Evolutionary conservation across 164 flowering plant species (phyloP), one percentile per base, ranked within the genome.

Genomic region (Macadamia integrifolia): DNA sequence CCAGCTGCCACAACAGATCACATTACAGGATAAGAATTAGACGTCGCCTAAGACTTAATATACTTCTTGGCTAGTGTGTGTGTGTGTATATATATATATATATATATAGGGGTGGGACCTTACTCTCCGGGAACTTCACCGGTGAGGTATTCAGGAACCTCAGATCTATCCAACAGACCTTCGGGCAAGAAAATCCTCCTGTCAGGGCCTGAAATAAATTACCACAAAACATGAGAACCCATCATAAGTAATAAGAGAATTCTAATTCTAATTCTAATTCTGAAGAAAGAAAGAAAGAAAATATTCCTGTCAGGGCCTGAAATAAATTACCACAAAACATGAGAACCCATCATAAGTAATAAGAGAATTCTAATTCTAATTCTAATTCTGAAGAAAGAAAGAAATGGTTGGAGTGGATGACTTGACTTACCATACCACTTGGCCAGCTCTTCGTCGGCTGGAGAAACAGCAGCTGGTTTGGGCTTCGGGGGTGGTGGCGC

Each of bases 111-210:
- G 59, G 44, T 29, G 1, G 52, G 58, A 12, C 49, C 96, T 83
- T 85, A 92, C 99, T 92, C 99, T 84, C 98, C 99, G 49, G 99
- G 90, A 60, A 92, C 97, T 80, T 94, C 99, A 78, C 99, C 99
- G 35, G 73, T 90, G 46, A 94, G 84, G 88, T 92, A 94, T 75
- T 84, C 97, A 0, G 98, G 99, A 71, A 94, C 81, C 64, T 94
- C 99, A 9, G 90, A 83, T 66, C 92, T 73, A 87, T 92, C 97
- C 84, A 94, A 78, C 61, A 94, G 89, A 1, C 99, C 99, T 0
- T 84, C 90, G 6, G 99, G 99, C 89, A 94, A 85, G 90, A 82
- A 94, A 70, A 94, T 90, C 71, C 93, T 90, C 71, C 99, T 82
- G 79, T 94, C 99, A 28, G 99, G 97, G 62, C 99, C 98, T 93